These are phyloP conservation scores for Megacollybia marginata DNA, from an alignment of 768 basidiomycete species.

Conservation along the genomic window DNA sequence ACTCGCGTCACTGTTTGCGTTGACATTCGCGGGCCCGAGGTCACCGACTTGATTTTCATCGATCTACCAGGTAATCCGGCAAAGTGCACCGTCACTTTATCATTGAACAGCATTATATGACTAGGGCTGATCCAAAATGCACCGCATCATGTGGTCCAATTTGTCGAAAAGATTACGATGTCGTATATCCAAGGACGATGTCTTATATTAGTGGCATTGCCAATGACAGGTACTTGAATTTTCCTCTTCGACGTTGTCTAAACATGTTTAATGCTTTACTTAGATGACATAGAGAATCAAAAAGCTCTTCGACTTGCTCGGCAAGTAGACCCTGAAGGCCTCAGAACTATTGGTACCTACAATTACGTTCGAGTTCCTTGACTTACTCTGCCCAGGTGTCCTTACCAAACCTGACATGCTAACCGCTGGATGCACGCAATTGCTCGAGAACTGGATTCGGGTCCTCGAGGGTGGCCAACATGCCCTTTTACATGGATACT, in stretches of 20 bases:
- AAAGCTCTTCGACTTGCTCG: conserved; percentile 42
- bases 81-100: not conserved
- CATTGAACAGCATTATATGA: not conserved
- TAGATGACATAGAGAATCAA: conserved; percentile 57
- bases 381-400: conserved; percentile 21
- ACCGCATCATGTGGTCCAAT: conserved; percentile 29
- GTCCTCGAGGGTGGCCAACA: conserved; percentile 20
- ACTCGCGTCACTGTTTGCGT: conserved; percentile 35
- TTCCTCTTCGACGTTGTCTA: not conserved
- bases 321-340: conserved; percentile 18
- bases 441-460: conserved; percentile 23
- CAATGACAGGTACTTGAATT: conserved; percentile 40
- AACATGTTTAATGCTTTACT: not conserved
- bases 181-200: conserved; percentile 43
- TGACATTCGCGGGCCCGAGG: conserved; percentile 28
- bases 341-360: not conserved
- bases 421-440: conserved; percentile 15
- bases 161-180: conserved; percentile 43
- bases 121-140: conserved; percentile 47
- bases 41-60: conserved; percentile 31
- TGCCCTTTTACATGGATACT: conserved; percentile 21
- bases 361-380: not conserved
- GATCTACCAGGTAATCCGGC: conserved; percentile 27
- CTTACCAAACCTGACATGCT: conserved; percentile 37
- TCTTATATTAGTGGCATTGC: conserved; percentile 45